phyloP scores from a whole-genome alignment of 2,329 filamentous ascomycete species.

The Phaeosphaeria sp. region DNA sequence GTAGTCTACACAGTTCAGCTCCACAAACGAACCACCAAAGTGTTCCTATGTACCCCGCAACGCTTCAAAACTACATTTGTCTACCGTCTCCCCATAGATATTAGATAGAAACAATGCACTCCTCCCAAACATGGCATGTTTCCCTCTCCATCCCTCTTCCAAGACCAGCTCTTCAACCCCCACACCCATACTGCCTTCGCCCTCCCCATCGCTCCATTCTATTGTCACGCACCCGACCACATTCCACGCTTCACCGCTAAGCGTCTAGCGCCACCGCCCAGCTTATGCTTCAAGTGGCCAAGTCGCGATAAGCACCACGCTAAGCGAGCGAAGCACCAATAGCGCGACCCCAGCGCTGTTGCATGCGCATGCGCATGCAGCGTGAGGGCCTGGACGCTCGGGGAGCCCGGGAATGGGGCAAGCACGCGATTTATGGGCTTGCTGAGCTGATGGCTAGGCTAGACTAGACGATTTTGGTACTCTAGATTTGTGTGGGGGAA shows the following conservation, averaged over 20 bases:
- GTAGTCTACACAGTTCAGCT: neutral
- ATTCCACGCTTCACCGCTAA: neutral
- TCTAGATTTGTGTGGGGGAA: too few relatives aligned
- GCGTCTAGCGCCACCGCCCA: neutral
- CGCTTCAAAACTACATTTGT: too few relatives aligned
- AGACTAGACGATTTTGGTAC: neutral
- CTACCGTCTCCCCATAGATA: too few relatives aligned
- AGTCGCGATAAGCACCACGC: neutral
- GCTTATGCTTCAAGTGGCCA: neutral
- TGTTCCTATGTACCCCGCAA: too few relatives aligned
- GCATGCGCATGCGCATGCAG: neutral
- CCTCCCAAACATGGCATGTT: too few relatives aligned
- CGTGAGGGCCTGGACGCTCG: neutral
- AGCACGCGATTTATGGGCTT: neutral
- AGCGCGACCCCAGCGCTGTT: neutral
- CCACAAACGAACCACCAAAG: neutral
- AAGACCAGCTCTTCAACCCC: neutral
- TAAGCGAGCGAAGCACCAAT: neutral
- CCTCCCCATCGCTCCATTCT: neutral
- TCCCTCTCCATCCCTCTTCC: too few relatives aligned
- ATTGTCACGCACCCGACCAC: neutral
- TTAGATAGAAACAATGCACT: too few relatives aligned
- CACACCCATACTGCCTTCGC: neutral
- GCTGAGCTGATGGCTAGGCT: neutral
- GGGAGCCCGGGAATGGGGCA: neutral